Percentiles rank a stretch among this genome's conserved stretches.
Evolutionary conservation across 2,329 filamentous ascomycete species (phyloP).

Genomic region (Penicillium sp.): DNA sequence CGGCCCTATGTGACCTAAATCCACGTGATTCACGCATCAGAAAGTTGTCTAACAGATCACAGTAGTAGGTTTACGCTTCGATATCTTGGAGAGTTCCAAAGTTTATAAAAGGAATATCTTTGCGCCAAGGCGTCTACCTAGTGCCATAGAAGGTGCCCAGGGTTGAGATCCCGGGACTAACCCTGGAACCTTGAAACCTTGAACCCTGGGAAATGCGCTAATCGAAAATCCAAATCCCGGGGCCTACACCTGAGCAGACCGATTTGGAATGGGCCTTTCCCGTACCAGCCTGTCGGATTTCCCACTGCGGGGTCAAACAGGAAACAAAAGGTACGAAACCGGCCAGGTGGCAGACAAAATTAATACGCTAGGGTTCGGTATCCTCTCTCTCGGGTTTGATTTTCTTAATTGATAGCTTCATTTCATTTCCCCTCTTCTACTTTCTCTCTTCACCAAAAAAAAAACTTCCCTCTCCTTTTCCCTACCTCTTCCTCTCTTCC

Average conservation of each 20-base stretch:
- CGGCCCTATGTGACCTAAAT: too few species aligned
- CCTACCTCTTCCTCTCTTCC: background rate
- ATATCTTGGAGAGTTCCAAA: too few species aligned
- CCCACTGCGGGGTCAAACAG: background rate
- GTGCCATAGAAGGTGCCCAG: too few species aligned
- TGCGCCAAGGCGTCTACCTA: too few species aligned
- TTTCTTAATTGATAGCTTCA: constrained; percentile 9
- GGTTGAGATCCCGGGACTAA: background rate
- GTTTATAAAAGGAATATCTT: too few species aligned
- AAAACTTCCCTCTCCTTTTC: too few species aligned
- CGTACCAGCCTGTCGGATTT: constrained; percentile 4
- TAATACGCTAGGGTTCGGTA: constrained; percentile 5
- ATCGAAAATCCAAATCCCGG: background rate
- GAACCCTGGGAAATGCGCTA: background rate
- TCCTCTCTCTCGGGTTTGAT: constrained; percentile 16
- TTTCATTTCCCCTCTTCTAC: constrained; percentile 2
- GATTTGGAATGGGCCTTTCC: constrained; percentile 2
- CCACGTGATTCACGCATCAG: too few species aligned
- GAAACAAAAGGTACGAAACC: constrained; percentile 2
- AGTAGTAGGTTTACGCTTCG: too few species aligned
- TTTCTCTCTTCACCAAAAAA: background rate
- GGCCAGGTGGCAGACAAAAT: background rate
- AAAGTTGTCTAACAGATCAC: too few species aligned
- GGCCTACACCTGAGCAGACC: background rate
- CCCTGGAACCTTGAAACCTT: too few species aligned